Evolutionary conservation across 2,329 filamentous ascomycete genomes (phyloP).

Genomic region (Ceratocystis destructans): DNA sequence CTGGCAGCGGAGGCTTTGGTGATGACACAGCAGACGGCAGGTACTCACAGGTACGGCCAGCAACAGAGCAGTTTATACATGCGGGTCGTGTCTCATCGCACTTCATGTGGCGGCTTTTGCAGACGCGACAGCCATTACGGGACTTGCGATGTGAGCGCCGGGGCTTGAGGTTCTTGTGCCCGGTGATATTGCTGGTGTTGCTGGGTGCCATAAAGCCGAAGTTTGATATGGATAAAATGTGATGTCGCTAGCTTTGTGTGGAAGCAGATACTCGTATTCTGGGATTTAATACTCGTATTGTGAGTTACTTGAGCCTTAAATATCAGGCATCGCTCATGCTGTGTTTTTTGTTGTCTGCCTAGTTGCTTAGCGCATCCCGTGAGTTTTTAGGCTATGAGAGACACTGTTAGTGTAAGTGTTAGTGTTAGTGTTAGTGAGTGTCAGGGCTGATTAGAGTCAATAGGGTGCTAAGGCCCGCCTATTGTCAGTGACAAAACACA

Average conservation of each 20-base stretch:
- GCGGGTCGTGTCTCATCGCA: constrained; percentile 32
- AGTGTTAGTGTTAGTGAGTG: too few species aligned
- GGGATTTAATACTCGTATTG: too few species aligned
- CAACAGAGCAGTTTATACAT: constrained; percentile 30
- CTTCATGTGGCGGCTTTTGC: constrained; percentile 31
- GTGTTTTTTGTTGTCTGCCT: too few species aligned
- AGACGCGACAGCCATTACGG: constrained; percentile 30
- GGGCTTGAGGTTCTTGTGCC: not conserved
- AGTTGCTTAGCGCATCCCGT: too few species aligned
- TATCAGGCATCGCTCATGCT: too few species aligned
- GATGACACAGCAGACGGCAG: constrained; percentile 14
- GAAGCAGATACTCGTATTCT: not conserved
- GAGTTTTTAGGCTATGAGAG: too few species aligned
- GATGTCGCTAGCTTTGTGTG: not conserved
- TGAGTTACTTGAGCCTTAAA: too few species aligned
- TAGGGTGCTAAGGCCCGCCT: too few species aligned
- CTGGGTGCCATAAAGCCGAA: not conserved
- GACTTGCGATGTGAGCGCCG: constrained; percentile 24
- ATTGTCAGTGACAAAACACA: too few species aligned
- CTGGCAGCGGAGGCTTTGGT: not conserved
- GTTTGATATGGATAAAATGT: not conserved
- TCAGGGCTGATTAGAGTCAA: too few species aligned
- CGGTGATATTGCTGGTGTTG: not conserved
- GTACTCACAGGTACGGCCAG: constrained; percentile 28
- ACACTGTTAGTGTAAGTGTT: too few species aligned